A percentile compares a stretch with the other conserved stretches of the same genome.
Evolutionary conservation across 371 early-diverging fungal species (phyloP).

Genomic region (Mucor velutinosus): DNA sequence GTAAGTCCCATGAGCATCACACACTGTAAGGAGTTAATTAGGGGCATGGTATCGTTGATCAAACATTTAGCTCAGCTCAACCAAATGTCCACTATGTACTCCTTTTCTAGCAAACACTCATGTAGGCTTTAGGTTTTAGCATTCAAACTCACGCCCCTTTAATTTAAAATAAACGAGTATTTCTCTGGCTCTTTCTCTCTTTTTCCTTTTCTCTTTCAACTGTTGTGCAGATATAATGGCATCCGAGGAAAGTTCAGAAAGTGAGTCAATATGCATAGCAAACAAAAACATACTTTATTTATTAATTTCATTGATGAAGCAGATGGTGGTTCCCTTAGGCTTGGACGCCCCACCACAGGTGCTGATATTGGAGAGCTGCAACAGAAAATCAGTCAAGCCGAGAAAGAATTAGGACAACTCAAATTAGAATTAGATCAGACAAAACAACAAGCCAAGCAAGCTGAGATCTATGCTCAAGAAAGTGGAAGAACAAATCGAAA

Average conservation of each 20-base stretch:
- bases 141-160: neutral
- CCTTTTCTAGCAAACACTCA: neutral
- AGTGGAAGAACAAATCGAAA: constrained; percentile 53
- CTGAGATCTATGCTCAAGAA: constrained; percentile 49
- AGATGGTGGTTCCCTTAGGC: constrained; percentile 9
- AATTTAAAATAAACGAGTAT: neutral
- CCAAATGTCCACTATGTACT: neutral
- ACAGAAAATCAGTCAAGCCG: constrained; percentile 48
- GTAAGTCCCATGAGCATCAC: no score
- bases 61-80: neutral
- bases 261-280: neutral
- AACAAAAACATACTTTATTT: neutral
- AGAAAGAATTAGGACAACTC: constrained; percentile 39
- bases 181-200: neutral
- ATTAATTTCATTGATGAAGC: neutral
- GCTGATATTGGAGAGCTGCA: constrained; percentile 55
- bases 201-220: neutral
- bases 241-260: neutral
- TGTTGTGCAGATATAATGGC: neutral
- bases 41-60: no score
- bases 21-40: no score
- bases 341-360: constrained; percentile 39
- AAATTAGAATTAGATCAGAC: constrained; percentile 45
- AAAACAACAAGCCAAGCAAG: constrained; percentile 50
- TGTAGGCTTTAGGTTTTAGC: neutral